phyloP scores from a whole-genome alignment of 108 stramenopile species.

The Cyclostephanos invisitatus region DNA sequence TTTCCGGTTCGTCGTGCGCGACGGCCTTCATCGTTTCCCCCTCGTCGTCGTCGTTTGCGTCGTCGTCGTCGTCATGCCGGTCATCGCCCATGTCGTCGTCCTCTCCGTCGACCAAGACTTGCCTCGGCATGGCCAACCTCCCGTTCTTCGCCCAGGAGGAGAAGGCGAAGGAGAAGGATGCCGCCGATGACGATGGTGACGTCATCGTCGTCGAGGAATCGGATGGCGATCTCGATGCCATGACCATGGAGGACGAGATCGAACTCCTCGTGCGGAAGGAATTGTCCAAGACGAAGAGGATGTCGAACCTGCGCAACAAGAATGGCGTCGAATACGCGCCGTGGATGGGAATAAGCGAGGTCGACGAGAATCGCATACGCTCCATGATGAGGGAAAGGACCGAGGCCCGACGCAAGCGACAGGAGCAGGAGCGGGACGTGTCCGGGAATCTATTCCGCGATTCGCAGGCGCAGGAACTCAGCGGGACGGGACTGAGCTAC shows the following conservation, averaged over 20 bases:
- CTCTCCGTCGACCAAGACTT: too few relatives aligned
- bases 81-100: too few relatives aligned
- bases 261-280: slow-evolving; percentile 68
- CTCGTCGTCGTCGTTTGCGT: too few relatives aligned
- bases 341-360: slow-evolving; percentile 84
- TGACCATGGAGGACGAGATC: slow-evolving; percentile 67
- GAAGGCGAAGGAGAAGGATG: not conserved
- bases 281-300: slow-evolving; percentile 59
- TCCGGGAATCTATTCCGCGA: slow-evolving; percentile 73
- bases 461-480: slow-evolving; percentile 82
- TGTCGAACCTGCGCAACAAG: slow-evolving; percentile 75
- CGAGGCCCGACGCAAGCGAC: slow-evolving; percentile 69
- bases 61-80: too few relatives aligned
- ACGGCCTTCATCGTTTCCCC: too few relatives aligned
- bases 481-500: slow-evolving; percentile 72
- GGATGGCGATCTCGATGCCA: not conserved
- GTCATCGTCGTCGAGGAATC: not conserved
- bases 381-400: slow-evolving; percentile 71
- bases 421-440: slow-evolving; percentile 62
- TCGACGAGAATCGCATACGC: slow-evolving; percentile 71
- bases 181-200: too few relatives aligned
- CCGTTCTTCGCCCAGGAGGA: too few relatives aligned
- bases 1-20: too few relatives aligned
- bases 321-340: slow-evolving; percentile 88
- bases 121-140: too few relatives aligned